Evolutionary conservation across 2,329 filamentous ascomycete species (phyloP), one percentile per base, ranked within the genome.

Genomic region (Aspergillus sp.): DNA sequence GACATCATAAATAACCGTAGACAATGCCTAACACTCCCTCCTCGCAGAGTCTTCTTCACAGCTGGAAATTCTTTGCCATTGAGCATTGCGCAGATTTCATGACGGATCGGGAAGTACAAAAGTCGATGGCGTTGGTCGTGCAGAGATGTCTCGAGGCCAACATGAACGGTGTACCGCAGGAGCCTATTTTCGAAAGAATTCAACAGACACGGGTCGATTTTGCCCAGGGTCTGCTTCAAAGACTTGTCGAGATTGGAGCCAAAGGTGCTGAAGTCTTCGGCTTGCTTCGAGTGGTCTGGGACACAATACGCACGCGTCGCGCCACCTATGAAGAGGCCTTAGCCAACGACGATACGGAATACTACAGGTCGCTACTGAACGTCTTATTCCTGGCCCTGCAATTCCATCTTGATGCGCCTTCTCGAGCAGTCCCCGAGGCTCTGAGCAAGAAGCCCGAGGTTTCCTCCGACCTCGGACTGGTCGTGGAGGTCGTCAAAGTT

Each of bases 51-150:
- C 82, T 99, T 16, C 87, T 96, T 58, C 85, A 90, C 62, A 88
- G 90, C 50, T 97, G 93, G 90, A 92, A 95, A 68, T 86, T 90
- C 53, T 79, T 99, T 8, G 83, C 93, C 13, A 80, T 94, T 46
- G 93, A 96, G 65, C 80, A 99, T 45, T 90, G 88, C 67, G 83
- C 83, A n/a, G 75, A 80, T 38, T 78, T 81, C 33, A 73, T 75
- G 48, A 74, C 76, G 16, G 78, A 82, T 48, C 70, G 75, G 36
- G 75, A 79, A 20, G 76, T 93, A 3, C 82, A 86, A 51, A 84
- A 82, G 61, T 81, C 88, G 51, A 85, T 95, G 75, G 77, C 89
- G 30, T 81, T 86, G 52, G 87, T 95, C 44, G 85, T 89, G 7
- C 82, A 85, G 57, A 86, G 89, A 61, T 95, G 91, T 63, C 78